Evolutionary conservation across 805 yeast species (phyloP).

Genomic region (Clavispora fructus): DNA sequence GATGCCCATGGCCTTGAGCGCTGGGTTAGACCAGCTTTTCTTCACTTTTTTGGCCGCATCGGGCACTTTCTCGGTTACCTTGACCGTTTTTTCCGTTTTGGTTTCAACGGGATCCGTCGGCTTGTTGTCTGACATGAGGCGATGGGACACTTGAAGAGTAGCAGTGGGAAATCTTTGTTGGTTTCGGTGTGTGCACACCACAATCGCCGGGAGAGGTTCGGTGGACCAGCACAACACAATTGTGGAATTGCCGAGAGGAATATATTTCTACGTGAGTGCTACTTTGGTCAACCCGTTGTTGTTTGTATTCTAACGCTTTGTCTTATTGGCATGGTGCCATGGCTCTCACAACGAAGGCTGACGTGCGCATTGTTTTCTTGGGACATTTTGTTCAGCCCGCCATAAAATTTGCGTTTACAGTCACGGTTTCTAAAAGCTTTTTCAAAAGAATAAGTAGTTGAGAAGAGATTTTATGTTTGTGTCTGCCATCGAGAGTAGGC

Average conservation of each 20-base stretch:
- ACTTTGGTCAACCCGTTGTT: no score
- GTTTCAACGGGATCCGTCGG: background rate
- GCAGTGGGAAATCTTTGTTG: background rate
- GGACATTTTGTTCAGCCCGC: no score
- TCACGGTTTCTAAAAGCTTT: background rate
- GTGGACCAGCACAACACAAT: background rate
- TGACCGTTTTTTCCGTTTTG: background rate
- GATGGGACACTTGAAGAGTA: background rate
- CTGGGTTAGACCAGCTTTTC: conserved; percentile 65
- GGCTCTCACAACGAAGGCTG: no score
- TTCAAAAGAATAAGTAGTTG: background rate
- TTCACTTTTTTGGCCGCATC: conserved; percentile 12
- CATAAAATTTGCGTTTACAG: no score
- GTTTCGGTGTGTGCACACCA: background rate
- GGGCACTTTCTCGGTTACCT: background rate
- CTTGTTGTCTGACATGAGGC: background rate
- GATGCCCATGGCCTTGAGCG: conserved; percentile 79
- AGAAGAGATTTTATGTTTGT: background rate
- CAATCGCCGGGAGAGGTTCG: no score
- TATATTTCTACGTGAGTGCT: no score
- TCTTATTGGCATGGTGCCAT: no score
- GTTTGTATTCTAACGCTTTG: no score
- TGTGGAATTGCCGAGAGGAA: background rate
- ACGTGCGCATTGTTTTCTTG: no score
- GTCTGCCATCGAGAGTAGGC: background rate